Conservation (phyloP, 2,329 filamentous ascomycete species). For the Xylariaceae sp. region DNA sequence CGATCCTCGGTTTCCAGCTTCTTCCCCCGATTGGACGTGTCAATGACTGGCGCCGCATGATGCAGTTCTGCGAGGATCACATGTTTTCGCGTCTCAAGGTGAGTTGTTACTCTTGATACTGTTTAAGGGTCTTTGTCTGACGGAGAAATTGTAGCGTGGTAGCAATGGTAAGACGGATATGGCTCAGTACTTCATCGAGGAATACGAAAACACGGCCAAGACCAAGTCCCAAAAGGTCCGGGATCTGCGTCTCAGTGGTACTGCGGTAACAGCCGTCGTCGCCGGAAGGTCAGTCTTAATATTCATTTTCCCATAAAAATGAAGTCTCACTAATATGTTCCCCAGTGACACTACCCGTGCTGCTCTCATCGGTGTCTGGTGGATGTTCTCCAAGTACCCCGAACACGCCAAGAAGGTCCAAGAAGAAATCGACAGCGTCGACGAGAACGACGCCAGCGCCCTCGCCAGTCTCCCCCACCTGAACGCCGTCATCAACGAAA, state of each 20-base stretch:
- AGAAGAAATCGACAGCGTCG: constrained; percentile 11
- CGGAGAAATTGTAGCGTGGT: constrained; percentile 11
- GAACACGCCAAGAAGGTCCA: constrained; percentile 17
- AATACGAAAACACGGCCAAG: constrained; percentile 12
- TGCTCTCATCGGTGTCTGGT: constrained; percentile 17
- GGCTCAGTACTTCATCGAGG: constrained; percentile 20
- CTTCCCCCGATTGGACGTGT: constrained; percentile 12
- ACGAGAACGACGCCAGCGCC: constrained; percentile 10
- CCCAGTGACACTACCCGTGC: constrained; percentile 20
- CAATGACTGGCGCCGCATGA: constrained; percentile 20
- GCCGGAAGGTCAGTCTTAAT: constrained; percentile 23
- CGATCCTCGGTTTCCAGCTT: constrained; percentile 18
- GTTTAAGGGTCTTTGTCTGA: not conserved
- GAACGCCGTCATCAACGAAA: constrained; percentile 19
- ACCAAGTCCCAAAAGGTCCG: constrained; percentile 12
- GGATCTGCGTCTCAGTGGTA: constrained; percentile 18
- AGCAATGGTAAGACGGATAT: constrained; percentile 16
- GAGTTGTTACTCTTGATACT: not conserved
- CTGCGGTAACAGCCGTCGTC: constrained; percentile 21
- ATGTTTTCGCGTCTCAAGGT: constrained; percentile 16
- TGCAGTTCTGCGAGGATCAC: constrained; percentile 20
- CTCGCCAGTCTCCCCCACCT: constrained; percentile 18
- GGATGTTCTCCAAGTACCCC: constrained; percentile 18
- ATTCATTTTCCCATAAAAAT: no score
- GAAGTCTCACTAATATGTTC: not conserved